Evolutionary conservation across 352 stramenopile genomes (phyloP), one percentile per base, ranked within the genome.

Genomic region (Phytopythium kandeliae): DNA sequence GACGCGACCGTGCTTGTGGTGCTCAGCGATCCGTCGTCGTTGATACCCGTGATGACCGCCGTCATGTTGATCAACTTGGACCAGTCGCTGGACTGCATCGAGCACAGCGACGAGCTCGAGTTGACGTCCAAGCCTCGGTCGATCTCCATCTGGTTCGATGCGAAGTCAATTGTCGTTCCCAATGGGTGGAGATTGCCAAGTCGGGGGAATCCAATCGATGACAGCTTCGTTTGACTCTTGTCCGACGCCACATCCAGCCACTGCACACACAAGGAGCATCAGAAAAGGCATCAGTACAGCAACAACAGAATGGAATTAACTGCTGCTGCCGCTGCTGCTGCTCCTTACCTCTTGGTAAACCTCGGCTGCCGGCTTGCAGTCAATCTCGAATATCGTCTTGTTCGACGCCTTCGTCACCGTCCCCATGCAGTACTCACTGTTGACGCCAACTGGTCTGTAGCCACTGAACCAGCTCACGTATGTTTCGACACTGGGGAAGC

Each of bases 381-480:
- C 78, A 47, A 95, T 95, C 55, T 91, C 81, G 51, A 85, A 91
- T 34, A 95, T 91, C 6, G 66, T 88, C 55, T 92, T 92, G 63
- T 82, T 86, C 3, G 79, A 86, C 3, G 78, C 71, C 51, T 95
- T 89, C n/a, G 84, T 92, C 16, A 95, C 82, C 0, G 75, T 86
- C 6, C 84, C 84, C 79, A 90, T 90, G 63, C 84, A 95, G 46
- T 87, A 86, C 36, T 89, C 75, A 28, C 69, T 85, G 57, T 85
- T 79, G 19, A 78, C 62, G 10, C 77, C 75, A 4, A 92, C 74
- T 5, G 84, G 79, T n/a, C 70, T 86, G 53, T 95, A 92, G 25
- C 84, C 81, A 40, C 79, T 92, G 55, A 95, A 95, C 84, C 84
- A 95, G 49, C 78, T 85, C 43, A 92, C 78, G 35, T 87, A 85